Evolutionary conservation across 2,329 filamentous ascomycete genomes (phyloP).

Genomic region (Penicillium sp.): DNA sequence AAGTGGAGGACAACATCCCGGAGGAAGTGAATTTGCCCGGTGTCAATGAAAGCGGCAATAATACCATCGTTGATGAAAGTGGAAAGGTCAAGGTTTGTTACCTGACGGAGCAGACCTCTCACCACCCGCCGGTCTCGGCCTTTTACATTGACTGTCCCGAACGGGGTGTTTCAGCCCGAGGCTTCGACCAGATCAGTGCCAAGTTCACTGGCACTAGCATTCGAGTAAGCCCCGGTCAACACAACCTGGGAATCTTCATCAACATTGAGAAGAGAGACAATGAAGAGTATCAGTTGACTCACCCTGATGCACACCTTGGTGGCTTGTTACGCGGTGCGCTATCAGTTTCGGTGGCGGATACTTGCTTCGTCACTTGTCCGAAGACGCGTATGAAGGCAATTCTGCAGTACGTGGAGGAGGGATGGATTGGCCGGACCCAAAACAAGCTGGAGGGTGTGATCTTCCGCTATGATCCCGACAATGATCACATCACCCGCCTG

Average conservation of each 20-base stretch:
- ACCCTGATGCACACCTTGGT: constrained; percentile 87
- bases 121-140: constrained; percentile 94
- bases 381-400: constrained; percentile 89
- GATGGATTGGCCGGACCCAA: constrained; percentile 86
- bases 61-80: constrained; percentile 32
- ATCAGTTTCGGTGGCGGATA: constrained; percentile 83
- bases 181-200: constrained; percentile 93
- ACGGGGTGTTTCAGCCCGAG: constrained; percentile 78
- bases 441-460: constrained; percentile 89
- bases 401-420: constrained; percentile 86
- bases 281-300: constrained; percentile 91
- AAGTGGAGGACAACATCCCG: constrained; percentile 73
- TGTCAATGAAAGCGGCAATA: constrained; percentile 29
- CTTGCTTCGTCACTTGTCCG: constrained; percentile 83
- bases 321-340: constrained; percentile 83
- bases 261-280: constrained; percentile 71
- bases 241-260: constrained; percentile 95
- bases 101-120: constrained; percentile 94
- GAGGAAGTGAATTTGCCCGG: constrained; percentile 48
- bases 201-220: constrained; percentile 97
- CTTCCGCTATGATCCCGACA: constrained; percentile 83
- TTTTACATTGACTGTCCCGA: constrained; percentile 92
- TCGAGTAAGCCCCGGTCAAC: constrained; percentile 82
- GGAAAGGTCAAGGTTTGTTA: constrained; percentile 76
- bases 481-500: constrained; percentile 72